Percentiles rank a stretch among this genome's conserved stretches.
phyloP scores from a whole-genome alignment of 2,329 filamentous ascomycete species.

The Anisogramma anomala region DNA sequence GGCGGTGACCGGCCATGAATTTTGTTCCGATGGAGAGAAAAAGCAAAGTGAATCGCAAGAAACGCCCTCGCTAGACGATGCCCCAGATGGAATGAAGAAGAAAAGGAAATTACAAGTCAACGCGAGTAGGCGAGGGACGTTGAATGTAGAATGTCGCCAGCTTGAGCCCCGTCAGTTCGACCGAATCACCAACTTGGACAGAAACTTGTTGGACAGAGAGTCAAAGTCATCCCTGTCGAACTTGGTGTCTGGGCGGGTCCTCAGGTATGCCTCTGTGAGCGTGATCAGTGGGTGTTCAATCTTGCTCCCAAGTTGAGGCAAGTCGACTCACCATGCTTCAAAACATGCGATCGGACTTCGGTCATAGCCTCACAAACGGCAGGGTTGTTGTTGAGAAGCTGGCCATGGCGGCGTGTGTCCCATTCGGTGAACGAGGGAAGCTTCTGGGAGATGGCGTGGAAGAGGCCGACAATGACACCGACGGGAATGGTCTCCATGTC shows the following conservation, averaged over 20 bases:
- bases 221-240: constrained; percentile 92
- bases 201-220: constrained; percentile 91
- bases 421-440: constrained; percentile 85
- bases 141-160: background rate
- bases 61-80: constrained; percentile 23
- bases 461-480: constrained; percentile 89
- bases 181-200: constrained; percentile 91
- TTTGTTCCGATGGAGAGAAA: background rate
- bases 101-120: background rate
- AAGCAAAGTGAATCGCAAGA: constrained; percentile 9
- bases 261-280: constrained; percentile 67
- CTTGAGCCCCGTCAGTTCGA: constrained; percentile 58
- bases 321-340: constrained; percentile 70
- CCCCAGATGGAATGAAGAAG: constrained; percentile 13
- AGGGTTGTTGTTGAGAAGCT: constrained; percentile 78
- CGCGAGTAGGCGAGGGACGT: background rate
- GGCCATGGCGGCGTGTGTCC: constrained; percentile 85
- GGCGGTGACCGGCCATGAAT: constrained; percentile 17
- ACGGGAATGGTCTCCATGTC: constrained; percentile 97
- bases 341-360: constrained; percentile 83
- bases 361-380: constrained; percentile 95
- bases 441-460: constrained; percentile 97
- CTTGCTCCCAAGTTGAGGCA: background rate
- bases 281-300: constrained; percentile 27
- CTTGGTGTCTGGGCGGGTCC: constrained; percentile 64